Evolutionary conservation across 1,139 yeast species (phyloP), one percentile per base, ranked within the genome.

Genomic region (Diutina ranongensis): DNA sequence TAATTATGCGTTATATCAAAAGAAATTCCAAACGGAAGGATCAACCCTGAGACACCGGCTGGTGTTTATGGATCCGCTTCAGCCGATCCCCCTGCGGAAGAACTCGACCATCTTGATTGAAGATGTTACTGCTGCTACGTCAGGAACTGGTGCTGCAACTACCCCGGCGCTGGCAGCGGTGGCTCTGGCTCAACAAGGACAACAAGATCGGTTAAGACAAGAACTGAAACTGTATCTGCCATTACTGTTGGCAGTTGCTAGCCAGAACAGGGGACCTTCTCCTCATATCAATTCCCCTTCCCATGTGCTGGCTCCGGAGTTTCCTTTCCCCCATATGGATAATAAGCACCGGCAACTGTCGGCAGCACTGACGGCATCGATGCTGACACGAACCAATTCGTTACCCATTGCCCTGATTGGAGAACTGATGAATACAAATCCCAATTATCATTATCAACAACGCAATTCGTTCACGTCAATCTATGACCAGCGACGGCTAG

Each of bases 41-140:
- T 38, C 45, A n/a, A 47, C 48, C 21, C 44, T 34, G 35, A 53
- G 65, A 20, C 61, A 63, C 46, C 54, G 55, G 45, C 59, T 65
- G 31, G 60, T 63, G n/a, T 53, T 62, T 35, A 55, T 60, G 62
- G 68, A 64, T 49, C 69, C 69, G 2, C 55, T 64, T 35, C 68
- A 64, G 50, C 66, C 67, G 1, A 54, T 55, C 16, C 66, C 67
- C 10, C 47, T 44, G 16, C 34, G 47, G 45, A 38, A 38, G n/a
- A 38, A 38, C 5, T 16, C 21, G 22, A 38, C 32, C 9, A 38
- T 38, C n/a, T 38, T 38, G 33, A 38, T 38, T 25, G 36, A 34
- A 12, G 36, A 34, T 8, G 5, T 34, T 20, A 25, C 28, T n/a
- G 32, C 28, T 20, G 16, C 31, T 4, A 12, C 15, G 19, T 16